These are phyloP conservation scores for Trametes versicolor DNA, from an alignment of 1,284 basidiomycete genomes.

Conservation along the genomic window DNA sequence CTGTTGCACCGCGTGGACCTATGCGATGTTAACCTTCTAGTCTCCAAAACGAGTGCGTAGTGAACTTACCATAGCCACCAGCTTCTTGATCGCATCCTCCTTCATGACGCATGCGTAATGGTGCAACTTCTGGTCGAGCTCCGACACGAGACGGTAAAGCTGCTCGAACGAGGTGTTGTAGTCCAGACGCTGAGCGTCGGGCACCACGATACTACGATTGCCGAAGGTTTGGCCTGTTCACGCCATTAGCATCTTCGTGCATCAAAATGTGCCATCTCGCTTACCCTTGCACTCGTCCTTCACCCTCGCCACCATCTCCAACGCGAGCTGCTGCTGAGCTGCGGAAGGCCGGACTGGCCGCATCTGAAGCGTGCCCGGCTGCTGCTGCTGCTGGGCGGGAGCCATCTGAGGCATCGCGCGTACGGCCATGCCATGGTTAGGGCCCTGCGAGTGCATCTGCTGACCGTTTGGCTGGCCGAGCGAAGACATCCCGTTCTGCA, in stretches of 20 bases:
- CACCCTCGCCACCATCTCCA: slow-evolving; percentile 43
- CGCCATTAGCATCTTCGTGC: background rate
- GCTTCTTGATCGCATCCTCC: slow-evolving; percentile 55
- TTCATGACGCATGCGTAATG: slow-evolving; percentile 56
- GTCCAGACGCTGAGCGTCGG: slow-evolving; percentile 60
- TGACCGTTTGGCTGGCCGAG: slow-evolving; percentile 17
- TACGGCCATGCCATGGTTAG: slow-evolving; percentile 2
- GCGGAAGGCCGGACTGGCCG: slow-evolving; percentile 36
- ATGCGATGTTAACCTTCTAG: slow-evolving; percentile 8
- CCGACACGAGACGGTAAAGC: slow-evolving; percentile 51
- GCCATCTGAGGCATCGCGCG: slow-evolving; percentile 3
- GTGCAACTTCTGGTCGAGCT: slow-evolving; percentile 61
- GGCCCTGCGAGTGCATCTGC: slow-evolving; percentile 10
- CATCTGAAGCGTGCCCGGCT: slow-evolving; percentile 1
- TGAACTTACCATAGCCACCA: slow-evolving; percentile 62
- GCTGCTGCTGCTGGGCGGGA: slow-evolving; percentile 12
- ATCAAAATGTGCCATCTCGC: background rate
- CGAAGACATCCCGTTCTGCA: slow-evolving; percentile 15
- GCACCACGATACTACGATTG: slow-evolving; percentile 41
- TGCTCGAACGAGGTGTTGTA: slow-evolving; percentile 62
- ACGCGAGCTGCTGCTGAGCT: slow-evolving; percentile 45
- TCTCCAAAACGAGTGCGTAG: slow-evolving; percentile 27
- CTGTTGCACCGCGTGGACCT: slow-evolving; percentile 62
- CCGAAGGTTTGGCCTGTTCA: background rate
- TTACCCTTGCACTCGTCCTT: slow-evolving; percentile 40